These are phyloP conservation scores for Zizania palustris DNA, from an alignment of 202 grass and related monocot genomes.

Conservation along the genomic window DNA sequence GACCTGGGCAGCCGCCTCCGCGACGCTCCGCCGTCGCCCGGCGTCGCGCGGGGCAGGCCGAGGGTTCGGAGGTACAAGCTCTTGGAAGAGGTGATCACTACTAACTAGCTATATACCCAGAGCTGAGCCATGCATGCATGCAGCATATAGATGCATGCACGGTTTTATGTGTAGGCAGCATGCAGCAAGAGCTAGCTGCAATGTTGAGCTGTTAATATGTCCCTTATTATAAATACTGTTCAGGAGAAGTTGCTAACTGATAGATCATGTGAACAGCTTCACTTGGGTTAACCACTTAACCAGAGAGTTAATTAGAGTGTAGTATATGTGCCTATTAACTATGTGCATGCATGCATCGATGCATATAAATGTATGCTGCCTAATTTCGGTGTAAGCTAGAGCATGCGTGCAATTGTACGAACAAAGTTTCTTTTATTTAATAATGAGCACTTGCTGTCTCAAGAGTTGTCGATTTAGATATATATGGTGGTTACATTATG, in stretches of 20 bases:
- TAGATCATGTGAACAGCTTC: background rate
- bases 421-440: no score
- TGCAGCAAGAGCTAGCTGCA: conserved; percentile 7
- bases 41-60: conserved; percentile 59
- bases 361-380: background rate
- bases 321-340: background rate
- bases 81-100: conserved; percentile 86
- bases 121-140: background rate
- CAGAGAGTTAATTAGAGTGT: background rate
- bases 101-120: background rate
- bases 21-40: conserved; percentile 44
- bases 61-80: conserved; percentile 92
- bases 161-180: background rate
- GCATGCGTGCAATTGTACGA: background rate
- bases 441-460: background rate
- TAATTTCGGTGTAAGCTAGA: background rate
- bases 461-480: background rate
- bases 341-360: no score
- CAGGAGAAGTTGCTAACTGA: conserved; percentile 27
- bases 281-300: background rate
- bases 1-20: conserved; percentile 59
- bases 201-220: background rate
- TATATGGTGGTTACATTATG: no score
- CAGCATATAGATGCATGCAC: background rate
- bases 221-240: background rate